Base-by-base conservation (phyloP, 768 basidiomycete genomes). In the Pleurotus sapidus region DNA sequence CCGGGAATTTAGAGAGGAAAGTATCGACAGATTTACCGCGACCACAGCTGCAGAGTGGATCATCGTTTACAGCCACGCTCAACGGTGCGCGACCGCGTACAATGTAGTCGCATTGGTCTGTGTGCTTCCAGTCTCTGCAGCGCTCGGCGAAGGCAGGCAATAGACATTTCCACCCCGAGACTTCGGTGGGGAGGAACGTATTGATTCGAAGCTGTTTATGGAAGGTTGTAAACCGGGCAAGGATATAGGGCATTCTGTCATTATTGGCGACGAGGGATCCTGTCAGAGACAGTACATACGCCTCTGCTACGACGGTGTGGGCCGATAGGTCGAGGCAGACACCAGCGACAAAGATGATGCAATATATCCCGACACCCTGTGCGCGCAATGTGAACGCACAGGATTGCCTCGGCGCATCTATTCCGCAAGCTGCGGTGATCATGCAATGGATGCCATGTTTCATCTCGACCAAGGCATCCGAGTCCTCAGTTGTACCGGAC, bases 11-110 rank as follows among this genome's bases (percentile, higher is more conserved):
- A 0, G 60, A 60, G 6, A 49, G 6, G 57, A 85, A 74, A 0
- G 60, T 65, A 3, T 69, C 75, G 4, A 77, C 65, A 47, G 77
- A 73, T 46, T 83, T 72, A 1, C 83, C 83, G 38, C 67, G 65
- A 2, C 84, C 84, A 48, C 85, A 87, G 3, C 70, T 71, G 59
- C 86, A 87, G 24, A 84, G 65, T 0, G 82, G 81, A 9, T 64
- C 63, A 37, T 67, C 65, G 2, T 70, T 70, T 12, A 72, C 67
- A 25, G 76, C 72, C 11, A 64, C 62, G 24, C 68, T 66, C 3
- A 78, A 66, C 18, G 18, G 59, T 1, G 27, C 8, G 30, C 30
- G 30, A 9, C 30, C 30, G 30, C 9, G 30, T 34, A 34, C 30
- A 0, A 59, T n/a, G 63, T 84, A 85, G 64, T 81, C 79, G 70